Percentiles rank a stretch among this genome's conserved stretches.
Conservation (phyloP, 2,329 filamentous ascomycete species). For the Madurella fahalii region DNA sequence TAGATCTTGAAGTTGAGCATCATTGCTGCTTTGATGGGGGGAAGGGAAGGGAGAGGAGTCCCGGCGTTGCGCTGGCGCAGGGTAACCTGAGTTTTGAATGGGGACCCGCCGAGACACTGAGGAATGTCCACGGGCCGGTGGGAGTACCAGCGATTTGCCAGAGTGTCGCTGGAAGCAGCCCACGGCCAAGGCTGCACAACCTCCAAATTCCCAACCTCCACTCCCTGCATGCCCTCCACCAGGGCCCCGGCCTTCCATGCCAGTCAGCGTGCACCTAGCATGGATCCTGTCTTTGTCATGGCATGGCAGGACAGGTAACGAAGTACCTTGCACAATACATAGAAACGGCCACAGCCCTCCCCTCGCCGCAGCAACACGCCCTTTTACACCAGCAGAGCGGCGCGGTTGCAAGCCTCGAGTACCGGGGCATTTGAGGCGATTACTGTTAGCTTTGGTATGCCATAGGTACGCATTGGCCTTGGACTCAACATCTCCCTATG, state of each 20-base stretch:
- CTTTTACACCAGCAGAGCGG: no score
- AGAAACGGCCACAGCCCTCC: neutral
- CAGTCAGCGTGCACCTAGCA: slow-evolving; percentile 4
- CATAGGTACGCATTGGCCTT: no score
- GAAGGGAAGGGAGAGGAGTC: slow-evolving; percentile 31
- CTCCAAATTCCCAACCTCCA: slow-evolving; percentile 14
- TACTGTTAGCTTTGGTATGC: no score
- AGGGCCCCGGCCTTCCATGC: slow-evolving; percentile 10
- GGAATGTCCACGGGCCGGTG: slow-evolving; percentile 8
- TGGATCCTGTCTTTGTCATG: slow-evolving; percentile 3
- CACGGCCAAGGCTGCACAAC: slow-evolving; percentile 8
- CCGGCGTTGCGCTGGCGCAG: slow-evolving; percentile 27
- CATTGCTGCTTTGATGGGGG: slow-evolving; percentile 44
- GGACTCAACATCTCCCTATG: no score
- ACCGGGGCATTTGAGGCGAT: no score
- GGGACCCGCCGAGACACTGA: slow-evolving; percentile 9
- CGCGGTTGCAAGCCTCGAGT: no score
- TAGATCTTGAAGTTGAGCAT: slow-evolving; percentile 53
- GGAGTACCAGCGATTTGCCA: slow-evolving; percentile 5
- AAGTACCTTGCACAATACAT: no score
- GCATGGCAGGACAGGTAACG: neutral
- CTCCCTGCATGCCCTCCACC: slow-evolving; percentile 12
- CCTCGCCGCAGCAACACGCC: neutral
- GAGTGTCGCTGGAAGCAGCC: slow-evolving; percentile 5
- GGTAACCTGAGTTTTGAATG: slow-evolving; percentile 32